phyloP scores from a whole-genome alignment of 768 basidiomycete species.

The Pleurotus sapidus region DNA sequence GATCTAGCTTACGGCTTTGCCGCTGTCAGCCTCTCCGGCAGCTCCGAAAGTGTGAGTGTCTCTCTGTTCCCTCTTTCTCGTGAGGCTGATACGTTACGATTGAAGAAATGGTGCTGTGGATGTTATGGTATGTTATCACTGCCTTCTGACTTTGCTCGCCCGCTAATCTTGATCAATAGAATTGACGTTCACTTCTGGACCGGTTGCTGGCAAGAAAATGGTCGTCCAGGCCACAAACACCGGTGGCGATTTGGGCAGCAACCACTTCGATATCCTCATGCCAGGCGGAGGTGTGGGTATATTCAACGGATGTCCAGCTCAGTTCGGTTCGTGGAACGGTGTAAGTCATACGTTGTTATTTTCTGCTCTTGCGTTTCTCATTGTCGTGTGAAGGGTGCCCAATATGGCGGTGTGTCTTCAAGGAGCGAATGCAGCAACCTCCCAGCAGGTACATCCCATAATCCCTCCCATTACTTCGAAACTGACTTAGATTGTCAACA shows the following conservation, averaged over 20 bases:
- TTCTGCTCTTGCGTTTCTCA: neutral
- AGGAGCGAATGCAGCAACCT: neutral
- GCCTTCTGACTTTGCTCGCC: neutral
- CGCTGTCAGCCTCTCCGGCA: slow-evolving; percentile 4
- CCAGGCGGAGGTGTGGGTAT: slow-evolving; percentile 1
- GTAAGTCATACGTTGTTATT: neutral
- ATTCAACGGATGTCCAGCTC: slow-evolving; percentile 5
- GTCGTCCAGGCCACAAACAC: slow-evolving; percentile 5
- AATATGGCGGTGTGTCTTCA: slow-evolving; percentile 2
- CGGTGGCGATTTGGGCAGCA: neutral
- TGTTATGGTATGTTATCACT: neutral
- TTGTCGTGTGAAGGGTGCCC: neutral
- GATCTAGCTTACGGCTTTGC: slow-evolving; percentile 1
- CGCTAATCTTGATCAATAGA: neutral
- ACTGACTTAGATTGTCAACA: neutral
- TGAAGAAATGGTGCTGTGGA: slow-evolving; percentile 2
- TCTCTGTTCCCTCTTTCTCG: neutral
- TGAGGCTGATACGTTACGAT: neutral
- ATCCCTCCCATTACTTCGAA: neutral
- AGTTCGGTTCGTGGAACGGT: slow-evolving; percentile 7
- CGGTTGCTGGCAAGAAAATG: slow-evolving; percentile 6
- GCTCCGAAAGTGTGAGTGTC: slow-evolving; percentile 1
- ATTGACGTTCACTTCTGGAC: slow-evolving; percentile 4
- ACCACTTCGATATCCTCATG: slow-evolving; percentile 7
- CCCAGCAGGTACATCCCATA: neutral